Percentiles rank a stretch among this genome's conserved stretches.
These are phyloP conservation scores for Anacardium occidentale DNA, from an alignment of 345 rosid species.

Conservation along the genomic window DNA sequence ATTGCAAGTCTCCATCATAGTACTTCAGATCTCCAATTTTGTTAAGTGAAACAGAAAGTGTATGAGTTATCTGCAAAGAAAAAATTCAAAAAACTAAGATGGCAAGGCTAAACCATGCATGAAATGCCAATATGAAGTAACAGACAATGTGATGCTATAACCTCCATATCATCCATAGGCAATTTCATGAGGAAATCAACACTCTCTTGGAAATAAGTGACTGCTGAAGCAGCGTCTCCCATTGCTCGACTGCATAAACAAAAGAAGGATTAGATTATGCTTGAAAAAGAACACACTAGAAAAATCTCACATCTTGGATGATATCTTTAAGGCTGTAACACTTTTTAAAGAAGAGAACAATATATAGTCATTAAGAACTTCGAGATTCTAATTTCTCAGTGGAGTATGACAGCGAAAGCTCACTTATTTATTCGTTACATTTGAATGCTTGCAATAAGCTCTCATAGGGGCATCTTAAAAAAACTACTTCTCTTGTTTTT, in stretches of 20 bases:
- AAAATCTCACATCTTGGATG: not conserved
- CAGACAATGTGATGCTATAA: constrained; percentile 23
- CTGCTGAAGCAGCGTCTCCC: constrained; percentile 77
- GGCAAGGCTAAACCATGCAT: not conserved
- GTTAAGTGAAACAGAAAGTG: constrained; percentile 93
- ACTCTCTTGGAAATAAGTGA: constrained; percentile 84
- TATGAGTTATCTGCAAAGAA: constrained; percentile 66
- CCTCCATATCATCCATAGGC: constrained; percentile 84
- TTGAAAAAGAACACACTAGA: not conserved
- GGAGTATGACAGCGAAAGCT: not conserved
- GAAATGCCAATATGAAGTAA: constrained; percentile 1
- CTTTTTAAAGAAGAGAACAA: not conserved
- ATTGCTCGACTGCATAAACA: constrained; percentile 73
- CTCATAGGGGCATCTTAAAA: not conserved
- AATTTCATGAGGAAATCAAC: constrained; percentile 68
- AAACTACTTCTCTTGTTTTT: not conserved
- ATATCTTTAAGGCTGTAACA: not conserved
- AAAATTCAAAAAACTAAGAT: constrained; percentile 6
- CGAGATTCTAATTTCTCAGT: not conserved
- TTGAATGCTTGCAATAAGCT: not conserved
- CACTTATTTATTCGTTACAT: not conserved
- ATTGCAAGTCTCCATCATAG: constrained; percentile 75
- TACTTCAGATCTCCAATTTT: constrained; percentile 96
- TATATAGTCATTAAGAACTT: not conserved
- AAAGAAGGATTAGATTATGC: constrained; percentile 3